These are phyloP conservation scores for maize (Zea mays) DNA, from an alignment of 176 grass and related monocot species.

Conservation along the genomic window Zm-B73-REFERENCE-NAM-5.0 NC_050098.1:140246501-140247000, in stretches of 20 bases:
- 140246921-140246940: too few relatives aligned
- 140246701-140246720: neutral
- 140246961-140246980: too few relatives aligned
- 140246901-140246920: too few relatives aligned
- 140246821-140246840: too few relatives aligned
- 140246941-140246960: too few relatives aligned
- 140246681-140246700: neutral
- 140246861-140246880: too few relatives aligned
- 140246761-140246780: neutral
- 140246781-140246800: neutral
- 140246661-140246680: neutral
- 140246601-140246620: neutral
- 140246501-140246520: slow-evolving; percentile 35
- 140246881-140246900: too few relatives aligned
- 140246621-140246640: neutral
- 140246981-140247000: too few relatives aligned
- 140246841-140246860: too few relatives aligned
- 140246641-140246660: neutral
- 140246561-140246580: neutral
- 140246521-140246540: slow-evolving; percentile 28
- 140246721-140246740: neutral
- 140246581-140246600: neutral
- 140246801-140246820: neutral
- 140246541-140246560: neutral
- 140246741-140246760: neutral